Evolutionary conservation across 2,329 filamentous ascomycete species (phyloP).

Genomic region (Lachnellula arida): DNA sequence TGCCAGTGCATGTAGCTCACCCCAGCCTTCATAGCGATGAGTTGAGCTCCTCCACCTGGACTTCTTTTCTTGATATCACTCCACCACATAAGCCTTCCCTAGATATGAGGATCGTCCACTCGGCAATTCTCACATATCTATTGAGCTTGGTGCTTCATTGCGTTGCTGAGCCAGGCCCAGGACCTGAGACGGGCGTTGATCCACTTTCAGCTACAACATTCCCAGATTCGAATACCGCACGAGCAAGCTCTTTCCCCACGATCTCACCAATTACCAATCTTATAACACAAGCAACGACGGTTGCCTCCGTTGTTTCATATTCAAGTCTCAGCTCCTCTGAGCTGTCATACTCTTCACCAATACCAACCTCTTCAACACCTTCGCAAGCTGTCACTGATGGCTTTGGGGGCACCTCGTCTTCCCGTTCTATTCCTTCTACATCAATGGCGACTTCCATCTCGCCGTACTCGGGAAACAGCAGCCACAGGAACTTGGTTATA

Average conservation of each 20-base stretch:
- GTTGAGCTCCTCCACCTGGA: slow-evolving; percentile 19
- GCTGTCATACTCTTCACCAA: neutral
- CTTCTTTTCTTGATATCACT: slow-evolving; percentile 9
- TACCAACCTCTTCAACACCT: neutral
- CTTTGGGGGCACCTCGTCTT: neutral
- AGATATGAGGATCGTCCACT: slow-evolving; percentile 19
- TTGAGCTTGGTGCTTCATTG: slow-evolving; percentile 11
- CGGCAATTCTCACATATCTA: slow-evolving; percentile 13
- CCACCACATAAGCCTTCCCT: slow-evolving; percentile 3
- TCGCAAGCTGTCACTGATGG: neutral
- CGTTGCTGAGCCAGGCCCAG: neutral
- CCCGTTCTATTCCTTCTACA: neutral
- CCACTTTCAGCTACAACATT: neutral
- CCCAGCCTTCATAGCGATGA: slow-evolving; percentile 19
- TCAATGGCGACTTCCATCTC: slow-evolving; percentile 1
- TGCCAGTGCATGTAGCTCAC: slow-evolving; percentile 13
- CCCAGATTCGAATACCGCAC: slow-evolving; percentile 1
- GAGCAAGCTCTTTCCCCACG: neutral
- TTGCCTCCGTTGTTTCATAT: slow-evolving; percentile 1
- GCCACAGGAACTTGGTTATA: slow-evolving; percentile 20
- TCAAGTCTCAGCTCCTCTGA: neutral
- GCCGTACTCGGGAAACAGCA: neutral
- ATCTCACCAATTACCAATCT: neutral
- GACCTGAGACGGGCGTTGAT: slow-evolving; percentile 1
- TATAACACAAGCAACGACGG: slow-evolving; percentile 7